Evolutionary conservation across 805 yeast species (phyloP).

Genomic region (Wickerhamomyces bovis): DNA sequence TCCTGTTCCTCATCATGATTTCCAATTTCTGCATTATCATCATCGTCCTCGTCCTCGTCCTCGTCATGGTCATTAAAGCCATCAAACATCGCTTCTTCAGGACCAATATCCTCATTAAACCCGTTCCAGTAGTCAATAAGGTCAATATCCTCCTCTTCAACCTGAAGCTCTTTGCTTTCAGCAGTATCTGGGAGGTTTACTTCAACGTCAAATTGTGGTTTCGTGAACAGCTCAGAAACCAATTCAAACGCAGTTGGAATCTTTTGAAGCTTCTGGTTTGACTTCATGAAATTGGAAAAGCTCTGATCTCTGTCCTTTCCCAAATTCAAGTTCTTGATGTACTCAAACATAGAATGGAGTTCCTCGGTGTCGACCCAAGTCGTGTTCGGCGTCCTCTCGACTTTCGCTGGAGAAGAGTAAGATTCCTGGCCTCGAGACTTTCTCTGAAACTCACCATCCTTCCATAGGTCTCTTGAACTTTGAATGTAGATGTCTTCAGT

Average conservation of each 20-base stretch:
- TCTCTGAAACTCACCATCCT: slow-evolving; percentile 51
- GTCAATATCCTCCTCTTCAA: not conserved
- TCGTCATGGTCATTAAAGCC: slow-evolving; percentile 7
- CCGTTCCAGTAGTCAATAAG: not conserved
- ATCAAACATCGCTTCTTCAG: not conserved
- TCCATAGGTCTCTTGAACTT: slow-evolving; percentile 51
- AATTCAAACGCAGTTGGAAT: slow-evolving; percentile 30
- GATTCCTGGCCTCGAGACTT: slow-evolving; percentile 30
- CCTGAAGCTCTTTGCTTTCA: slow-evolving; percentile 6
- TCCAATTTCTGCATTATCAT: slow-evolving; percentile 4
- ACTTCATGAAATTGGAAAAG: slow-evolving; percentile 18
- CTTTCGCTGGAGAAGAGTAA: slow-evolving; percentile 22
- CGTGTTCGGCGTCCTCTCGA: slow-evolving; percentile 22
- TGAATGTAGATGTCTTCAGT: slow-evolving; percentile 26
- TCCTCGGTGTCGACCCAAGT: slow-evolving; percentile 41
- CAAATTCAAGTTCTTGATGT: slow-evolving; percentile 19
- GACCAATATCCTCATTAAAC: not conserved
- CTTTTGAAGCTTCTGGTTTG: slow-evolving; percentile 17
- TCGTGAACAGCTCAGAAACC: slow-evolving; percentile 25
- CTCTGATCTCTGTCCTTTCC: slow-evolving; percentile 4
- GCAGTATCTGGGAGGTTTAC: not conserved
- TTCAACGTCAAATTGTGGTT: slow-evolving; percentile 15
- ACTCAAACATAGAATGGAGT: slow-evolving; percentile 28
- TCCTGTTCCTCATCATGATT: not conserved
- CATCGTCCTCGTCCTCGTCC: slow-evolving; percentile 5